Evolutionary conservation across 2,329 filamentous ascomycete genomes (phyloP).

Genomic region (Ophiobolus disseminans): DNA sequence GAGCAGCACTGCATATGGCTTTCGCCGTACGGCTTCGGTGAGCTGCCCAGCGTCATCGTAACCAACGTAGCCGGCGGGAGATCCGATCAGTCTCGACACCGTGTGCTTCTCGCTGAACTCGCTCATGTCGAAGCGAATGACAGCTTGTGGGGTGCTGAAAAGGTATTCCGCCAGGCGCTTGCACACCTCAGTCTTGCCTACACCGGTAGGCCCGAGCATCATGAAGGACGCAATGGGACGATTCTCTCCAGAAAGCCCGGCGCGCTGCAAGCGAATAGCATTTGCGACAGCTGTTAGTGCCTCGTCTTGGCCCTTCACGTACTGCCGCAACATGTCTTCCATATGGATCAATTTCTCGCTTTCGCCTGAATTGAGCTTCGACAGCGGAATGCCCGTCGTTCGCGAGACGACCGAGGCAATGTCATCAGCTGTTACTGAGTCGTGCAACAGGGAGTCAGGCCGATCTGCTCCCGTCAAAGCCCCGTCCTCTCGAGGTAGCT

Average conservation of each 20-base stretch:
- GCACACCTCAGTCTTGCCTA: constrained; percentile 96
- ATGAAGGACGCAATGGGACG: constrained; percentile 93
- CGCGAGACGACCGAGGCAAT: constrained; percentile 91
- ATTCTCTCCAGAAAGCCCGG: constrained; percentile 90
- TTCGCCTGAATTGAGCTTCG: constrained; percentile 90
- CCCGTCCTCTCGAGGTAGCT: constrained; percentile 76
- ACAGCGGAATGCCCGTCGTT: constrained; percentile 90
- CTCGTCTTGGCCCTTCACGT: constrained; percentile 91
- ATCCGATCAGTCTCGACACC: constrained; percentile 88
- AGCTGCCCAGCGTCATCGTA: constrained; percentile 97
- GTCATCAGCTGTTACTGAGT: constrained; percentile 93
- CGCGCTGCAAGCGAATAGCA: constrained; percentile 91
- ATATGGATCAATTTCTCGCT: constrained; percentile 94
- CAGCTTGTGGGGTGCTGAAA: constrained; percentile 89
- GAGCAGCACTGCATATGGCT: constrained; percentile 91
- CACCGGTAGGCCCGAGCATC: constrained; percentile 95
- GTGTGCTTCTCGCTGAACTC: constrained; percentile 99
- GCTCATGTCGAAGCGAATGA: constrained; percentile 95
- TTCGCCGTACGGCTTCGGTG: constrained; percentile 91
- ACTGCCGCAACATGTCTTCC: constrained; percentile 85
- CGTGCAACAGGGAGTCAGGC: constrained; percentile 75
- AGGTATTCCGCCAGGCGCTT: constrained; percentile 94
- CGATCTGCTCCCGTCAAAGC: constrained; percentile 30
- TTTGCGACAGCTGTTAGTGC: constrained; percentile 90
- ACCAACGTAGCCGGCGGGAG: constrained; percentile 92